Base-by-base conservation (phyloP, 441 rosid genomes). In the Mallotus repandus region DNA sequence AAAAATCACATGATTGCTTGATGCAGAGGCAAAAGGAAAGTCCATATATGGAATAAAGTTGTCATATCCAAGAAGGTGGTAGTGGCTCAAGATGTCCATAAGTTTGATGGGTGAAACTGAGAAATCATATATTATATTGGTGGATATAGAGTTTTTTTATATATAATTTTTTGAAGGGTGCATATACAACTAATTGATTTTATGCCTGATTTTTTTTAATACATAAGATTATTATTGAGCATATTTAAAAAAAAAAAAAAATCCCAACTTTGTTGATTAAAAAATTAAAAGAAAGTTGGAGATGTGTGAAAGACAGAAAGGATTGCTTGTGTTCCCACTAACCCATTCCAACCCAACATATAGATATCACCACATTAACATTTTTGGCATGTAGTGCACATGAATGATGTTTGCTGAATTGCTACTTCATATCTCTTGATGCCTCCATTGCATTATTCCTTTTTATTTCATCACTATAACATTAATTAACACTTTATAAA, bases 281-380 rank as follows among this genome's bases (percentile, higher is more conserved):
- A 45, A 58, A 58, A 52, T 35, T 43, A 4, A 68, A 35, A 74
- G 75, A 72, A 80, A 72, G 75, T 74, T 73, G 84, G 79, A 75
- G 81, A 84, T 78, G 84, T 84, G 84, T 43, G 81, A 85, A 73
- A 58, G 81, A 79, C 89, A 82, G 77, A 82, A 86, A 77, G 86
- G 86, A 88, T 85, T 80, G 83, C 85, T 84, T 82, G 84, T 81
- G 78, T 65, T 69, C 76, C 85, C 80, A 79, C 82, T 57, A 64
- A 61, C 45, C 81, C 68, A 57, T 29, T 57, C 22, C 50, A 41
- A 66, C 55, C 54, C 68, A 52, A 72, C 43, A 19, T 22, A 69
- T 22, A 53, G 45, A 29, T 35, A 35, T 50, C 63, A 58, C 75
- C 77, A 13, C 70, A 50, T 50, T n/a, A 50, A 66, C 5, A 7